Evolutionary conservation across 1,284 basidiomycete genomes (phyloP).

Genomic region (Sanguinoderma infundibulare): DNA sequence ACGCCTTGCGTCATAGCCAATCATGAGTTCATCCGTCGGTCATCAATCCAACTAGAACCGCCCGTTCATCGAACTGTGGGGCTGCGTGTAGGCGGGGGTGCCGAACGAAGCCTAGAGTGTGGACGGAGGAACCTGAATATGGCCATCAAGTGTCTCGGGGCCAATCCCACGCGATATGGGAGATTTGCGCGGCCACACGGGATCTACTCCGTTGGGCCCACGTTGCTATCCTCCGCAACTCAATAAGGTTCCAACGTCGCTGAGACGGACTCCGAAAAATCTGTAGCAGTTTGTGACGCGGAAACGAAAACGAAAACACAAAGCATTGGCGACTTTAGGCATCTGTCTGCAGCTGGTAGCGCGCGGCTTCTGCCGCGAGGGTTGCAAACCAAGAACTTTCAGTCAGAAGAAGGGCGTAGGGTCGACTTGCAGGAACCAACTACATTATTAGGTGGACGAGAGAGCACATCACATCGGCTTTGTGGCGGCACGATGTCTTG

Average conservation of each 20-base stretch:
- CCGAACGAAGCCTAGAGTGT: slow-evolving; percentile 24
- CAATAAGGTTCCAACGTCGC: slow-evolving; percentile 13
- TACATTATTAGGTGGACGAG: slow-evolving; percentile 24
- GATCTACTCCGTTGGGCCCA: slow-evolving; percentile 11
- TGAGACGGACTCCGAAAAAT: slow-evolving; percentile 13
- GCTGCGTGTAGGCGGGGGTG: slow-evolving; percentile 21
- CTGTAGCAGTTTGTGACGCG: slow-evolving; percentile 10
- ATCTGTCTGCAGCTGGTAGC: slow-evolving; percentile 17
- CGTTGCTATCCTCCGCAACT: slow-evolving; percentile 23
- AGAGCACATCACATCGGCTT: slow-evolving; percentile 24
- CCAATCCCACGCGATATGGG: slow-evolving; percentile 23
- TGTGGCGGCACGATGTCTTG: slow-evolving; percentile 28
- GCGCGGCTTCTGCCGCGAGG: slow-evolving; percentile 23
- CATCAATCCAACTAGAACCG: slow-evolving; percentile 29
- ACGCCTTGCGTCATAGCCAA: slow-evolving; percentile 18
- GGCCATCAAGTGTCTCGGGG: slow-evolving; percentile 24
- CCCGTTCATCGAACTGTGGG: slow-evolving; percentile 24
- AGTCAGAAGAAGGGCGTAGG: slow-evolving; percentile 7
- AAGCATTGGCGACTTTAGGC: slow-evolving; percentile 14
- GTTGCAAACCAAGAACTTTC: slow-evolving; percentile 17
- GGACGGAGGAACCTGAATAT: slow-evolving; percentile 27
- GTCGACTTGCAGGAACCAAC: slow-evolving; percentile 10
- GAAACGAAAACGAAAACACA: slow-evolving; percentile 1
- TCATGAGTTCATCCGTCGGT: slow-evolving; percentile 22
- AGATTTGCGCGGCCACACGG: slow-evolving; percentile 23